Evolutionary conservation across 1,139 yeast species (phyloP).

Genomic region (Debaryomycetaceae sp.): DNA sequence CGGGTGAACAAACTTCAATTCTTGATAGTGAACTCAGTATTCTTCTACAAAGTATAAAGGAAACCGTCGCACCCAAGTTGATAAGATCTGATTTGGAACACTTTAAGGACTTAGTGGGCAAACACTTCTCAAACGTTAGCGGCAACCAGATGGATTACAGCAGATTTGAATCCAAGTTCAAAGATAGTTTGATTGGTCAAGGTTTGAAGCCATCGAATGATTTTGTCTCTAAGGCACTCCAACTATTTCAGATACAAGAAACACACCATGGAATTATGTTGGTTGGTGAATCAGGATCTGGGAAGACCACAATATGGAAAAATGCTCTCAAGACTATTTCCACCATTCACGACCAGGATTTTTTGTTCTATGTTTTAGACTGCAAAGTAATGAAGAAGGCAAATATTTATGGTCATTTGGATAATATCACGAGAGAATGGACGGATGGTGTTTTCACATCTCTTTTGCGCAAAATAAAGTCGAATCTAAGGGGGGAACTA

Average conservation of each 20-base stretch:
- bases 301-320: conserved; percentile 63
- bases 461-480: conserved; percentile 57
- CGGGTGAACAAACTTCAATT: conserved; percentile 5
- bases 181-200: conserved; percentile 10
- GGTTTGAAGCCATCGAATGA: conserved; percentile 26
- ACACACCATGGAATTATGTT: conserved; percentile 79
- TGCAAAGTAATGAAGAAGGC: conserved; percentile 73
- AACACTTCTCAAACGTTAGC: conserved; percentile 21
- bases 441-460: conserved; percentile 81
- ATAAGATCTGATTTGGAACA: conserved; percentile 46
- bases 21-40: conserved; percentile 32
- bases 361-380: conserved; percentile 52
- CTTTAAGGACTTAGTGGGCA: conserved; percentile 28
- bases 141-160: conserved; percentile 13
- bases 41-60: conserved; percentile 52
- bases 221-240: conserved; percentile 60
- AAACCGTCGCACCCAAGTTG: conserved; percentile 66
- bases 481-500: conserved; percentile 58
- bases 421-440: conserved; percentile 85
- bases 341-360: conserved; percentile 31
- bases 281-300: conserved; percentile 75
- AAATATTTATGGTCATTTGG: conserved; percentile 67
- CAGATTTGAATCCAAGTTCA: conserved; percentile 14
- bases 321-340: conserved; percentile 47
- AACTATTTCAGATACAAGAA: conserved; percentile 60